These are phyloP conservation scores for Calycina marina DNA, from an alignment of 2,329 filamentous ascomycete species.

Conservation along the genomic window DNA sequence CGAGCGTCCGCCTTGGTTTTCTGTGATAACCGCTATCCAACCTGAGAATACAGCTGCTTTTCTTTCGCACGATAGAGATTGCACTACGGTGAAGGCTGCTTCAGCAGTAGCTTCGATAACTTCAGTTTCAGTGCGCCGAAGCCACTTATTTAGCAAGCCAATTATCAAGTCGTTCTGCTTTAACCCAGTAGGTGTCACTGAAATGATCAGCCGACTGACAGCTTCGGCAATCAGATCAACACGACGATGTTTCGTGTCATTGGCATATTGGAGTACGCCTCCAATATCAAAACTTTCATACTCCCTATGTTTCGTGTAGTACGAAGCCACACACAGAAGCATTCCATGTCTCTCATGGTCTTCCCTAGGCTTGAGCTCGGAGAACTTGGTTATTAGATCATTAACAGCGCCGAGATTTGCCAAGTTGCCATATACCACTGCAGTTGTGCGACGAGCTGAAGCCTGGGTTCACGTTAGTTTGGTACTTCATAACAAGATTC, in stretches of 20 bases:
- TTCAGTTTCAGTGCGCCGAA: conserved; percentile 35
- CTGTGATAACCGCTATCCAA: conserved; percentile 32
- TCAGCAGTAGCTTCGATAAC: conserved; percentile 33
- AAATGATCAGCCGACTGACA: conserved; percentile 36
- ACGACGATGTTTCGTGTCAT: conserved; percentile 28
- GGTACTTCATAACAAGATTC: neutral
- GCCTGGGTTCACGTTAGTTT: conserved; percentile 18
- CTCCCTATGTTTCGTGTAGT: neutral
- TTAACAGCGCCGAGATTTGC: neutral
- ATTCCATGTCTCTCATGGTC: conserved; percentile 58
- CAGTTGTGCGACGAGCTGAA: conserved; percentile 57
- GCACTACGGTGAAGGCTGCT: conserved; percentile 35
- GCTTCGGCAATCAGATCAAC: conserved; percentile 35
- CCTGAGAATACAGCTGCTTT: conserved; percentile 27
- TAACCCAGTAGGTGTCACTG: neutral
- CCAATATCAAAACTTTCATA: neutral
- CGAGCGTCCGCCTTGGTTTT: conserved; percentile 21
- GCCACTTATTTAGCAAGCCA: conserved; percentile 24
- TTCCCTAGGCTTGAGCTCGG: conserved; percentile 29
- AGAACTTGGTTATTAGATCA: neutral
- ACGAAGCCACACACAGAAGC: conserved; percentile 41
- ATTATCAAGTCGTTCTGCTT: neutral
- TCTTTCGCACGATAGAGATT: conserved; percentile 26
- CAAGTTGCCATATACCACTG: conserved; percentile 50
- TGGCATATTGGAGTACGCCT: neutral